Percentiles rank a stretch among this genome's conserved stretches.
These are phyloP conservation scores for Rubia tinctorum DNA, from an alignment of 305 asterid genomes.

Conservation along the genomic window DNA sequence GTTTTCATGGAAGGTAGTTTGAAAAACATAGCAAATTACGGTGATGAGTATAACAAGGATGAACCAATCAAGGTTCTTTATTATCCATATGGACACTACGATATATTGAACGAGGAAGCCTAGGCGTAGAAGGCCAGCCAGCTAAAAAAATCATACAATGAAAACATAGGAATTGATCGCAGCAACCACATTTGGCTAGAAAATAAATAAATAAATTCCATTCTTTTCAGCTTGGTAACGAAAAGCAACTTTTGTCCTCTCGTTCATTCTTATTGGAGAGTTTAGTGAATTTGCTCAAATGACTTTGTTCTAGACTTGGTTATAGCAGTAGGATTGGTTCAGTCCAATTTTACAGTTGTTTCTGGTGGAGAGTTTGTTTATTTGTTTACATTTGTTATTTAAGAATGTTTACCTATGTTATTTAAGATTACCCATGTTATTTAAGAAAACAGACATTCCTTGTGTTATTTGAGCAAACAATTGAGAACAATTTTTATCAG, in stretches of 20 bases:
- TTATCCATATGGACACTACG: conserved; percentile 90
- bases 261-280: not conserved
- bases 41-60: conserved; percentile 59
- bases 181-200: conserved; percentile 5
- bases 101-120: conserved; percentile 47
- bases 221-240: conserved; percentile 7
- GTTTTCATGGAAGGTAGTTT: conserved; percentile 62
- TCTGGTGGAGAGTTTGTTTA: not conserved
- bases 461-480: too few species aligned
- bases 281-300: conserved; percentile 22
- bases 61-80: conserved; percentile 56
- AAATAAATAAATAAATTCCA: conserved; percentile 12
- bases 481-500: too few species aligned
- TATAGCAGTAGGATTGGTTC: conserved; percentile 17
- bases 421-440: too few species aligned
- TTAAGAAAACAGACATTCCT: too few species aligned
- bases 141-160: conserved; percentile 7
- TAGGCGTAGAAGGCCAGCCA: conserved; percentile 1
- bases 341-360: conserved; percentile 27
- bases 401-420: not conserved
- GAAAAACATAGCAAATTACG: conserved; percentile 59
- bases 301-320: not conserved
- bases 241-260: not conserved
- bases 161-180: conserved; percentile 6
- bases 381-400: too few species aligned